A percentile compares a stretch with the other conserved stretches of the same genome.
These are phyloP conservation scores for Ligustrum vulgare DNA, from an alignment of 257 asterid genomes.

Conservation along the genomic window DNA sequence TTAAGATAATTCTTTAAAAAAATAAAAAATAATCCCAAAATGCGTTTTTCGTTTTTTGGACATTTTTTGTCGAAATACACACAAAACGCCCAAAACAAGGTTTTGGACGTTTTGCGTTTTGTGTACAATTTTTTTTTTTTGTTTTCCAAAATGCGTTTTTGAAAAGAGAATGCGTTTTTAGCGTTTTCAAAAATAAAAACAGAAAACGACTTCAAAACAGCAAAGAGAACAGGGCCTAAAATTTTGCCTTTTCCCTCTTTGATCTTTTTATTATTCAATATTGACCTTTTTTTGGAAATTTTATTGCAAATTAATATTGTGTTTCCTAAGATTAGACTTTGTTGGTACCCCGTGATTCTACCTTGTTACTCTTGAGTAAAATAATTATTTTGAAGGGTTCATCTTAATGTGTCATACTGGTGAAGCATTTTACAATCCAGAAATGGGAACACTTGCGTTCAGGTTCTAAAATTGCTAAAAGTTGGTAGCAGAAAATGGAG, in stretches of 20 bases:
- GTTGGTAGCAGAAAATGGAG: background rate
- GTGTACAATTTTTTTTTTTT: too few species aligned
- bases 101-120: too few species aligned
- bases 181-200: too few species aligned
- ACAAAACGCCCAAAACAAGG: too few species aligned
- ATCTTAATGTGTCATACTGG: background rate
- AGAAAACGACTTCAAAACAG: too few species aligned
- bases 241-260: background rate
- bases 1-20: too few species aligned
- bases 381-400: background rate
- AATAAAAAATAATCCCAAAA: too few species aligned
- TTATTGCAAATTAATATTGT: background rate
- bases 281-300: background rate
- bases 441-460: background rate
- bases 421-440: background rate
- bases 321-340: background rate
- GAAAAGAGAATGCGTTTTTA: too few species aligned
- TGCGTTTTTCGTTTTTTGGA: too few species aligned
- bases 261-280: background rate
- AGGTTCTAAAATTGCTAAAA: background rate
- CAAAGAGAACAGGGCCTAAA: too few species aligned
- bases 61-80: too few species aligned
- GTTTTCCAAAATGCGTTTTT: too few species aligned
- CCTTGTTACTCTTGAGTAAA: background rate
- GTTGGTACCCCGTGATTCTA: background rate